Base-by-base conservation (phyloP, 306 rosid genomes). In the Cucurbita argyrosperma region DNA sequence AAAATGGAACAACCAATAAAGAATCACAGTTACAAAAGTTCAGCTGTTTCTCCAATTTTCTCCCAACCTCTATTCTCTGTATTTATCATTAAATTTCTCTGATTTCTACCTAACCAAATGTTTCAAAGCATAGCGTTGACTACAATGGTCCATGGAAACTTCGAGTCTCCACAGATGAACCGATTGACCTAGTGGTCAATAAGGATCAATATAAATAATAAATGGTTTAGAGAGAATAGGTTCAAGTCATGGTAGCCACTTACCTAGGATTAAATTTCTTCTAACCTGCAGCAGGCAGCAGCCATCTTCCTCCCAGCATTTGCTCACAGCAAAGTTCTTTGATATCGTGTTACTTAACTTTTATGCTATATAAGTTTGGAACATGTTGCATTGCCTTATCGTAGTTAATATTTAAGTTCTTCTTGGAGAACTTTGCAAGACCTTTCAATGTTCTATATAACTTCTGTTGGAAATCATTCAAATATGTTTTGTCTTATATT, bases 401-500 rank as follows among this genome's bases (percentile, higher is more conserved):
- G 30, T 57, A 23, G 13, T 46, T 12, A 68, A 6, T 23, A 13
- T 47, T 47, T 47, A 67, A 10, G 50, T 67, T 46, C 54, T 67
- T 67, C 39, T 19, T 12, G n/a, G 38, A 19, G 72, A 68, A 45
- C 12, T 68, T 68, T 68, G 35, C 72, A 11, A 66, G 54, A 19
- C 16, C 54, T 10, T 11, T 68, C 10, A 23, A 21, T 49, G 14
- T 68, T 23, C 39, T 67, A 47, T 47, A 7, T 26, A 47, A 14
- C 39, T 68, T 26, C 14, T 47, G 23, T 46, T 47, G 37, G 74
- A 49, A 49, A 50, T 30, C 16, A 35, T 70, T 70, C 3, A 68
- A 66, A 66, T 12, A 15, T 50, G n/a, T 74, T 19, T 35, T 23
- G 40, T 78, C 47, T 43, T 66, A 54, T 78, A 53, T 79, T 85